These are phyloP conservation scores for Trichoderma gamsii DNA, from an alignment of 495 filamentous ascomycete species.

Conservation along the genomic window DNA sequence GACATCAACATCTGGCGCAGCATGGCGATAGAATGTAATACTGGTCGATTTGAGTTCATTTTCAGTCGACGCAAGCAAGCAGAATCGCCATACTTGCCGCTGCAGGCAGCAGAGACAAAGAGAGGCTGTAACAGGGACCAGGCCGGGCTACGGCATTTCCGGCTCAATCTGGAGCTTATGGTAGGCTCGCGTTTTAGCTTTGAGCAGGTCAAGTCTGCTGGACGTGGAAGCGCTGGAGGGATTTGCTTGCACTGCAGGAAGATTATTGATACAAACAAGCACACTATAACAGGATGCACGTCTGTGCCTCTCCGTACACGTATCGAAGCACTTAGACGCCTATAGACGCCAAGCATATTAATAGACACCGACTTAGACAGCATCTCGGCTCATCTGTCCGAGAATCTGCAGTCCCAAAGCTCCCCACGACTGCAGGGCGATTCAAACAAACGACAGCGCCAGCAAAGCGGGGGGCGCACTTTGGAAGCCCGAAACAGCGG, in stretches of 20 bases:
- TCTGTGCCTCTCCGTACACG: neutral
- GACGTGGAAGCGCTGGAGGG: neutral
- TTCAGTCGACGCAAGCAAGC: neutral
- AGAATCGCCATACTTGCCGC: neutral
- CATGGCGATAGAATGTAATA: neutral
- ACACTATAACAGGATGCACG: neutral
- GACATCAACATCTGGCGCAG: neutral
- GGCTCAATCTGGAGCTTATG: neutral
- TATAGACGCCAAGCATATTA: too few relatives aligned
- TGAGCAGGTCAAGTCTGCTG: neutral
- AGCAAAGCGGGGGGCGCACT: too few relatives aligned
- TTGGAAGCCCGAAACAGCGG: too few relatives aligned
- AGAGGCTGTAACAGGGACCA: neutral
- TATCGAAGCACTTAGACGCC: neutral
- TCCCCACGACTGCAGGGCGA: too few relatives aligned
- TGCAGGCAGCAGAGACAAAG: neutral
- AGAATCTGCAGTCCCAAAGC: too few relatives aligned
- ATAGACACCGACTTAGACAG: too few relatives aligned
- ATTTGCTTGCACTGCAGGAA: neutral
- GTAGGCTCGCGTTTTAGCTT: neutral
- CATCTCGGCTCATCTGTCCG: too few relatives aligned
- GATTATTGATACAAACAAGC: too few relatives aligned
- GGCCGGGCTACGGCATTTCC: neutral
- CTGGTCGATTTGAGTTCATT: neutral
- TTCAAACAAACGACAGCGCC: too few relatives aligned